Evolutionary conservation across 306 rosid species (phyloP).

Genomic region (Rosa rugosa): DNA sequence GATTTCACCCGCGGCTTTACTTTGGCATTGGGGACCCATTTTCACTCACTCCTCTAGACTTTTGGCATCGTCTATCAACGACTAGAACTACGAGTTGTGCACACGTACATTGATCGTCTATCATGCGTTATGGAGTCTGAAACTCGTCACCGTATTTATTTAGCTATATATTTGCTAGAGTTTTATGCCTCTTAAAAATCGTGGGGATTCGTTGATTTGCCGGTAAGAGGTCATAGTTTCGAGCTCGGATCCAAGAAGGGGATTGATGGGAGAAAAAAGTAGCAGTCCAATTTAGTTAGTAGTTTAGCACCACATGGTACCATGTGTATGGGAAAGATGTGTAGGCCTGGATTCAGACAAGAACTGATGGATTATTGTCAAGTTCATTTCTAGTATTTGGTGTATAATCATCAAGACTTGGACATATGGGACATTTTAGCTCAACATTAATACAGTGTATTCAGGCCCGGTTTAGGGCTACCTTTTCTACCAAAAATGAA

Average conservation of each 20-base stretch:
- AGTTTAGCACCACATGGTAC: slow-evolving; percentile 7
- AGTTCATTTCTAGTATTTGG: slow-evolving; percentile 9
- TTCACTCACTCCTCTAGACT: not conserved
- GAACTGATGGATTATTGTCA: slow-evolving; percentile 16
- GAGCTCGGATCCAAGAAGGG: too few relatives aligned
- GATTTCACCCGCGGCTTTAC: not conserved
- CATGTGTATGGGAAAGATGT: slow-evolving; percentile 14
- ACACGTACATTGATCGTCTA: not conserved
- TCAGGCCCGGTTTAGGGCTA: not conserved
- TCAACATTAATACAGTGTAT: not conserved
- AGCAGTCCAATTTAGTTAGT: not conserved
- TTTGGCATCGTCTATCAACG: not conserved
- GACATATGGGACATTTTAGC: not conserved
- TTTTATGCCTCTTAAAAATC: too few relatives aligned
- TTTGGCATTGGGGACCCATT: not conserved
- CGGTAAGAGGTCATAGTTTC: not conserved
- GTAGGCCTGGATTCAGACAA: slow-evolving; percentile 26
- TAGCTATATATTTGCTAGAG: too few relatives aligned
- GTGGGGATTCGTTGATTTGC: not conserved
- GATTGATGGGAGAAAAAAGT: not conserved
- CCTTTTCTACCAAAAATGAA: not conserved
- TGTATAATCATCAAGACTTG: not conserved
- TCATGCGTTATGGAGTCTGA: not conserved
- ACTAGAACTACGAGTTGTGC: not conserved
- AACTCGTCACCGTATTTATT: not conserved